These are phyloP conservation scores for Bocquillonia castaneifolia DNA, from an alignment of 441 rosid genomes.

Conservation along the genomic window DNA sequence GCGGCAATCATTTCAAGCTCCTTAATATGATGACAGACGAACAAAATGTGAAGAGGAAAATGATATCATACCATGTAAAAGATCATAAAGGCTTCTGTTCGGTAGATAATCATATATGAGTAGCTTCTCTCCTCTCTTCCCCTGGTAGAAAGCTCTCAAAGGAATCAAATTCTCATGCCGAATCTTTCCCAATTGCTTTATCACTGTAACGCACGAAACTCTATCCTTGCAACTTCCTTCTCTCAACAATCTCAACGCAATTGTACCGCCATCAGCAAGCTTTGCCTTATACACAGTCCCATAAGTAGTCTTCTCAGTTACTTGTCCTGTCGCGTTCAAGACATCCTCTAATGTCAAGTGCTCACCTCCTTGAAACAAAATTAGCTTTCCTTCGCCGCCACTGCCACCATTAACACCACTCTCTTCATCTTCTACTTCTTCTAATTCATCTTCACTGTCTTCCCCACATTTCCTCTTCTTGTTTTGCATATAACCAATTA, in stretches of 20 bases:
- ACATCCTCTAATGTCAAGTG: slow-evolving; percentile 87
- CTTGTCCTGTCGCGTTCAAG: slow-evolving; percentile 91
- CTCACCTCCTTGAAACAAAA: slow-evolving; percentile 92
- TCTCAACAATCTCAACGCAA: slow-evolving; percentile 79
- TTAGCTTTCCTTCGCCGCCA: slow-evolving; percentile 70
- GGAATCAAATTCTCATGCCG: slow-evolving; percentile 88
- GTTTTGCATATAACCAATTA: slow-evolving; percentile 85
- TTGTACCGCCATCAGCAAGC: slow-evolving; percentile 84
- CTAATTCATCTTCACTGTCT: slow-evolving; percentile 70
- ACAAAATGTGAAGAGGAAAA: neutral
- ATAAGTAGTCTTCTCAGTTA: slow-evolving; percentile 83
- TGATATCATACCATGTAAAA: slow-evolving; percentile 62
- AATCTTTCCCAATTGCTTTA: slow-evolving; percentile 69
- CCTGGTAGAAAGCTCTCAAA: slow-evolving; percentile 88
- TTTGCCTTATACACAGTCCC: slow-evolving; percentile 96
- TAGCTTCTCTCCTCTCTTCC: slow-evolving; percentile 93
- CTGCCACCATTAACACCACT: slow-evolving; percentile 29
- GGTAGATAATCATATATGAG: slow-evolving; percentile 91
- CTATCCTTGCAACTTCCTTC: slow-evolving; percentile 92
- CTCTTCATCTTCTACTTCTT: slow-evolving; percentile 67
- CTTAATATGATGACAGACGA: neutral
- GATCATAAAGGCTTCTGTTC: slow-evolving; percentile 63
- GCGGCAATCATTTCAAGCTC: neutral
- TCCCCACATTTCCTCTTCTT: slow-evolving; percentile 55
- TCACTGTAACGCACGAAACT: slow-evolving; percentile 58